Evolutionary conservation across 2,329 filamentous ascomycete genomes (phyloP).

Genomic region (Scopulariopsis brevicaulis): DNA sequence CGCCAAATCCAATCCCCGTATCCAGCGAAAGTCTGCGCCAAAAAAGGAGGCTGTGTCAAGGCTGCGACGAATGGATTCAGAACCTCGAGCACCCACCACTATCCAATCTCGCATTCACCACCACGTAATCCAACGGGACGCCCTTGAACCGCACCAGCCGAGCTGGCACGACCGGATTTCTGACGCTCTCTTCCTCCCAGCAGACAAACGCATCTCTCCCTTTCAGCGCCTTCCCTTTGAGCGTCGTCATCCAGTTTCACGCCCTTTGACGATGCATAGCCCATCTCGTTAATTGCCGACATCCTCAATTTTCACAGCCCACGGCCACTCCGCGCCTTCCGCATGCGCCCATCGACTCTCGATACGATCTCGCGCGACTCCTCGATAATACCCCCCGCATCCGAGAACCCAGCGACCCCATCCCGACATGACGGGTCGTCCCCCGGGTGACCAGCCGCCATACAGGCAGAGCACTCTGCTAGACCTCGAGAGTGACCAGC

Average conservation of each 20-base stretch:
- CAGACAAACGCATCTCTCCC: neutral
- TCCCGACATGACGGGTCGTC: slow-evolving; percentile 50
- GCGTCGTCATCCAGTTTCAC: neutral
- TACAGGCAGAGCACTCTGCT: slow-evolving; percentile 48
- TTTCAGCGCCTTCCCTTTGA: neutral
- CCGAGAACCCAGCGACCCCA: neutral
- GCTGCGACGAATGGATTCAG: slow-evolving; percentile 2
- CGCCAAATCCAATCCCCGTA: neutral
- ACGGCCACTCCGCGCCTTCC: neutral
- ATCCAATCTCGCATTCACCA: neutral
- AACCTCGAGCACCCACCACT: neutral
- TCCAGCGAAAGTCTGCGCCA: neutral
- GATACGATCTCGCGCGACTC: neutral
- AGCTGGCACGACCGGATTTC: neutral
- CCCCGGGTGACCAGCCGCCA: slow-evolving; percentile 32
- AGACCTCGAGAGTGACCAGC: slow-evolving; percentile 61
- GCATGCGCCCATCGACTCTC: neutral
- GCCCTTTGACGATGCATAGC: neutral
- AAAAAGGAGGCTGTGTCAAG: slow-evolving; percentile 6
- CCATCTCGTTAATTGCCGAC: neutral
- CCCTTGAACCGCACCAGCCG: neutral
- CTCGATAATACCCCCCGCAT: neutral
- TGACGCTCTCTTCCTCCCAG: neutral
- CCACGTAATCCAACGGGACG: neutral
- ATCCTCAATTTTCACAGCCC: neutral